phyloP scores from a whole-genome alignment of 2,329 filamentous ascomycete genomes.

The Pyrenophora seminiperda region DNA sequence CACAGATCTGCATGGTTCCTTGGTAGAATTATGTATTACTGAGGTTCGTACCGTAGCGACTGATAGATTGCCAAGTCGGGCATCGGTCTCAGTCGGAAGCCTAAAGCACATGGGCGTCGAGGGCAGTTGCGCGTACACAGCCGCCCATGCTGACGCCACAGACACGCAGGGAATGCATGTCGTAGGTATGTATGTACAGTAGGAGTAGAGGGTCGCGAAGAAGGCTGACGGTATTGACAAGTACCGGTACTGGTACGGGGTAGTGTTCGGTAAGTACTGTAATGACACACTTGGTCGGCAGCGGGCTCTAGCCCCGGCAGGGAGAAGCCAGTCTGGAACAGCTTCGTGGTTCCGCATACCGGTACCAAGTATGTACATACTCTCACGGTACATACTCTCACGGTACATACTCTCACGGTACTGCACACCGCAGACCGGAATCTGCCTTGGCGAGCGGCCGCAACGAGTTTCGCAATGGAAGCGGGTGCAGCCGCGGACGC shows the following conservation, averaged over 20 bases:
- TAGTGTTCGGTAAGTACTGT: slow-evolving; percentile 55
- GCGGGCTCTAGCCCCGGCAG: slow-evolving; percentile 49
- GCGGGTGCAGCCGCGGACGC: slow-evolving; percentile 45
- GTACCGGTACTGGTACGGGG: no score
- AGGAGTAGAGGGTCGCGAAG: slow-evolving; percentile 55
- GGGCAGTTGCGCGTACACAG: slow-evolving; percentile 53
- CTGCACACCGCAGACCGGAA: no score
- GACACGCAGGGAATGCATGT: slow-evolving; percentile 54
- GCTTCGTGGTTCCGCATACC: no score
- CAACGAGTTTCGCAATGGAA: slow-evolving; percentile 50
- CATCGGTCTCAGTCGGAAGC: slow-evolving; percentile 53
- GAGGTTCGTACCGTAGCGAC: slow-evolving; percentile 6
- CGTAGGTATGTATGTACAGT: no score
- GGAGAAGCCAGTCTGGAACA: slow-evolving; percentile 52
- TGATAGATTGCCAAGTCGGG: slow-evolving; percentile 13
- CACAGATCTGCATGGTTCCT: slow-evolving; percentile 54
- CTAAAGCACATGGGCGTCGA: slow-evolving; percentile 54
- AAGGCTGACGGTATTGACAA: slow-evolving; percentile 55
- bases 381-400: no score
- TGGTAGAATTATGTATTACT: slow-evolving; percentile 18
- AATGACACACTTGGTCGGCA: slow-evolving; percentile 44
- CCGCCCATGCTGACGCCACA: slow-evolving; percentile 57
- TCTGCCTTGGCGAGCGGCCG: slow-evolving; percentile 48
- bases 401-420: no score
- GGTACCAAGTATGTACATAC: no score